phyloP scores from a whole-genome alignment of 164 flowering plant species.

The Vitis riparia region DNA sequence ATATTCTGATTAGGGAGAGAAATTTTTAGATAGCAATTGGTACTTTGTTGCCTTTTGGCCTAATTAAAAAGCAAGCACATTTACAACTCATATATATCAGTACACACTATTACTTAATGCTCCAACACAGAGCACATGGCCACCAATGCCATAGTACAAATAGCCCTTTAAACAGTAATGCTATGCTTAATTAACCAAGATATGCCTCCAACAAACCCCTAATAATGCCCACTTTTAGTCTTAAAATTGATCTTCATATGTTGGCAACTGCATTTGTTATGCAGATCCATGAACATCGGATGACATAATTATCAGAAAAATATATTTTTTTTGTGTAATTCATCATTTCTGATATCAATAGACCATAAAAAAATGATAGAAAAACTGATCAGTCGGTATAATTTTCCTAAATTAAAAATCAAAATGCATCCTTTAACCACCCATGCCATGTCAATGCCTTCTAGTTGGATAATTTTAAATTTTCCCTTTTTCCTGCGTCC shows the following conservation, averaged over 20 bases:
- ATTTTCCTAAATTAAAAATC: too few relatives aligned
- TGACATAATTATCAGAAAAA: background rate
- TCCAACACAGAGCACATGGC: slow-evolving; percentile 7
- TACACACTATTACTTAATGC: background rate
- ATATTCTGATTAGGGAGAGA: background rate
- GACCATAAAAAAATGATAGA: too few relatives aligned
- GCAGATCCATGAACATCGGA: slow-evolving; percentile 1
- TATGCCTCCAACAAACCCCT: background rate
- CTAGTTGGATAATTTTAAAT: too few relatives aligned
- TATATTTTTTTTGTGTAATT: background rate
- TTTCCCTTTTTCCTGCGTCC: too few relatives aligned
- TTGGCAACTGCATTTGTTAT: too few relatives aligned
- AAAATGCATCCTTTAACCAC: too few relatives aligned
- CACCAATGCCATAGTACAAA: background rate
- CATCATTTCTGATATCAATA: too few relatives aligned
- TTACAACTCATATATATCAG: slow-evolving; percentile 5
- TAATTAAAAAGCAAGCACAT: background rate
- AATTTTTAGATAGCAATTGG: background rate
- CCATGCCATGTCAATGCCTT: too few relatives aligned
- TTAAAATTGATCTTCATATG: too few relatives aligned
- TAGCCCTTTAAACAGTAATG: background rate
- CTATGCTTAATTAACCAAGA: background rate
- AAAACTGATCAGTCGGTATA: too few relatives aligned
- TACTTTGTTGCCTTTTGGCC: background rate
- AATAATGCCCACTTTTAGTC: background rate